Percentiles rank a stretch among this genome's conserved stretches.
These are phyloP conservation scores for Fusarium pseudocircinatum DNA, from an alignment of 2,329 filamentous ascomycete genomes.

Conservation along the genomic window DNA sequence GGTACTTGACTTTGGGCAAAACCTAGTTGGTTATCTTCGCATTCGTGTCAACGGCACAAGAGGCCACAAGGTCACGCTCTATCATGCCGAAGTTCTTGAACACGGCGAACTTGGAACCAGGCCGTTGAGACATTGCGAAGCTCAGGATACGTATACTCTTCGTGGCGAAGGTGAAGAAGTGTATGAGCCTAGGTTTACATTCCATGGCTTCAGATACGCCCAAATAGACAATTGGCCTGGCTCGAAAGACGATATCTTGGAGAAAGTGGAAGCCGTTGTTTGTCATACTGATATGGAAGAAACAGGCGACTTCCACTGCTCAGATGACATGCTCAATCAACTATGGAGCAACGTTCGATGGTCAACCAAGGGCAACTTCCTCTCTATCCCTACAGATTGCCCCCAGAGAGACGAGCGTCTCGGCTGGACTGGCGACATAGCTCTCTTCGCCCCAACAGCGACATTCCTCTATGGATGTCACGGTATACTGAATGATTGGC, in stretches of 20 bases:
- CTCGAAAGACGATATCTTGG: slow-evolving; percentile 26
- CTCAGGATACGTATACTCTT: background rate
- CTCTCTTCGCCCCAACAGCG: slow-evolving; percentile 60
- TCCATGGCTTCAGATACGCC: slow-evolving; percentile 63
- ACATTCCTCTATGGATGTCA: slow-evolving; percentile 63
- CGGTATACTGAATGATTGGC: slow-evolving; percentile 51
- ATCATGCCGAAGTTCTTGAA: slow-evolving; percentile 16
- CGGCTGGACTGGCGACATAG: slow-evolving; percentile 61
- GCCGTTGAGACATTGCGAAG: background rate
- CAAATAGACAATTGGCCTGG: slow-evolving; percentile 54
- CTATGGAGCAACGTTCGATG: slow-evolving; percentile 64
- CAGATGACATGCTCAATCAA: slow-evolving; percentile 60
- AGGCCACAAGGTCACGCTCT: background rate
- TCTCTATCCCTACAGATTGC: slow-evolving; percentile 59
- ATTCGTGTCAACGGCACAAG: background rate
- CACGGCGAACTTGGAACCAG: slow-evolving; percentile 2
- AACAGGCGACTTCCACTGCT: slow-evolving; percentile 62
- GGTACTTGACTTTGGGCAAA: slow-evolving; percentile 14
- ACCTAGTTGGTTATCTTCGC: background rate
- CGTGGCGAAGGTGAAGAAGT: background rate
- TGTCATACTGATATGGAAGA: slow-evolving; percentile 62
- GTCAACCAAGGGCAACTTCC: slow-evolving; percentile 67
- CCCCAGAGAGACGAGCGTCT: slow-evolving; percentile 65
- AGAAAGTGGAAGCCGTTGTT: slow-evolving; percentile 41
- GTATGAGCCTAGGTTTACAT: slow-evolving; percentile 59